A percentile compares a stretch with the other conserved stretches of the same genome.
Conservation (phyloP, 495 filamentous ascomycete species). For the Talaromyces ruber region DNA sequence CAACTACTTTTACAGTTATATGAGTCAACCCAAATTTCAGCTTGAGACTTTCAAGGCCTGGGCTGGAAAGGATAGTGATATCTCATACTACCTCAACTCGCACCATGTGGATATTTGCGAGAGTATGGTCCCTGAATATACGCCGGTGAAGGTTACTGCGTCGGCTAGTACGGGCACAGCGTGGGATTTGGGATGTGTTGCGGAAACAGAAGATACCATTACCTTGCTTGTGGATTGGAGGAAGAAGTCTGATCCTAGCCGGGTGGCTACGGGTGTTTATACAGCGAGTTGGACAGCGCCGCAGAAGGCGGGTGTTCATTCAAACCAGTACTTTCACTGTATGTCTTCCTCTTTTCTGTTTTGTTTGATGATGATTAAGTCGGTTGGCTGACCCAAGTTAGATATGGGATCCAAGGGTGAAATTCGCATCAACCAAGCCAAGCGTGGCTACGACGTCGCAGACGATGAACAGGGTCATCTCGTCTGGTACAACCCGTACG, state of each 20-base stretch:
- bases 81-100: conserved; percentile 89
- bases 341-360: conserved; percentile 7
- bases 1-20: conserved; percentile 97
- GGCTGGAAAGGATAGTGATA: conserved; percentile 86
- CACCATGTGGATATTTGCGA: conserved; percentile 90
- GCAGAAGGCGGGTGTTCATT: conserved; percentile 83
- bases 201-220: conserved; percentile 86
- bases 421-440: conserved; percentile 85
- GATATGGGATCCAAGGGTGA: conserved; percentile 76
- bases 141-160: conserved; percentile 70
- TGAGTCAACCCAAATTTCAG: conserved; percentile 90
- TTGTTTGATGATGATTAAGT: not conserved
- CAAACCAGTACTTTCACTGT: conserved; percentile 93
- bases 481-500: conserved; percentile 73
- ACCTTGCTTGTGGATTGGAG: conserved; percentile 82
- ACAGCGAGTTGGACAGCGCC: conserved; percentile 94
- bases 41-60: conserved; percentile 94
- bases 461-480: conserved; percentile 63
- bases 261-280: conserved; percentile 81
- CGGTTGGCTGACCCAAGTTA: conserved; percentile 14
- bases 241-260: conserved; percentile 54
- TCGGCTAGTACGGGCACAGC: conserved; percentile 64
- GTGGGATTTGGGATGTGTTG: conserved; percentile 66
- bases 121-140: conserved; percentile 77
- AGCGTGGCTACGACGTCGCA: conserved; percentile 90